Evolutionary conservation across 1,284 basidiomycete species (phyloP).

Genomic region (Malassezia caprae): DNA sequence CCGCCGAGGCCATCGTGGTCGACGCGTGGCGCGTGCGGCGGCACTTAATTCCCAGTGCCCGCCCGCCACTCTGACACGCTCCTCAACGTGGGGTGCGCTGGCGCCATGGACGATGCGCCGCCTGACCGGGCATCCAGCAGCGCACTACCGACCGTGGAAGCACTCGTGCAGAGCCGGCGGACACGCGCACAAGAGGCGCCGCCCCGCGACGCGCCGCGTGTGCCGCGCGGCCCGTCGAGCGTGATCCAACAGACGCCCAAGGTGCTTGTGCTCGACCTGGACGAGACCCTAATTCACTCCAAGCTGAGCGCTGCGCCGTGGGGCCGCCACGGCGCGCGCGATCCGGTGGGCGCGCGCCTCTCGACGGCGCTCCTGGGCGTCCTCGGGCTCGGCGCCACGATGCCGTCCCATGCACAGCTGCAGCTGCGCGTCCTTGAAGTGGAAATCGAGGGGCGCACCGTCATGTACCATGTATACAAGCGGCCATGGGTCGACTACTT

Average conservation of each 20-base stretch:
- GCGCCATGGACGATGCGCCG: not conserved
- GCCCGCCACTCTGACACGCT: not conserved
- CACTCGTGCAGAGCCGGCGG: conserved; percentile 7
- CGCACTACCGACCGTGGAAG: conserved; percentile 11
- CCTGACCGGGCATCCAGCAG: not conserved
- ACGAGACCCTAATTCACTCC: conserved; percentile 96
- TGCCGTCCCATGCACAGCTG: conserved; percentile 20
- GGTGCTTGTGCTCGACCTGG: conserved; percentile 64
- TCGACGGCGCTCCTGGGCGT: conserved; percentile 20
- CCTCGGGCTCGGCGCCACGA: conserved; percentile 28
- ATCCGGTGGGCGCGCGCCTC: conserved; percentile 10
- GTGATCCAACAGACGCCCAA: conserved; percentile 45
- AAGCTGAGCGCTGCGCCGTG: conserved; percentile 62
- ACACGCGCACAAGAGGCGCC: not conserved
- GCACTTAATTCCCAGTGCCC: not conserved
- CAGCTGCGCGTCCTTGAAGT: conserved; percentile 86
- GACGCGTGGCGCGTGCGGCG: not conserved
- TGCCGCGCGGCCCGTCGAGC: conserved; percentile 21
- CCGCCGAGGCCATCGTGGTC: not conserved
- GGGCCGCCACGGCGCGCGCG: conserved; percentile 8
- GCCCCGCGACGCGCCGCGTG: conserved; percentile 1
- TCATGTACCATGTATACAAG: conserved; percentile 96
- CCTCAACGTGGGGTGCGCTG: not conserved
- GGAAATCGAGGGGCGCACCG: conserved; percentile 73
- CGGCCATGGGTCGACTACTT: conserved; percentile 70